Evolutionary conservation across 345 rosid species (phyloP), one percentile per base, ranked within the genome.

Genomic region (Gossypium herbaceum): DNA sequence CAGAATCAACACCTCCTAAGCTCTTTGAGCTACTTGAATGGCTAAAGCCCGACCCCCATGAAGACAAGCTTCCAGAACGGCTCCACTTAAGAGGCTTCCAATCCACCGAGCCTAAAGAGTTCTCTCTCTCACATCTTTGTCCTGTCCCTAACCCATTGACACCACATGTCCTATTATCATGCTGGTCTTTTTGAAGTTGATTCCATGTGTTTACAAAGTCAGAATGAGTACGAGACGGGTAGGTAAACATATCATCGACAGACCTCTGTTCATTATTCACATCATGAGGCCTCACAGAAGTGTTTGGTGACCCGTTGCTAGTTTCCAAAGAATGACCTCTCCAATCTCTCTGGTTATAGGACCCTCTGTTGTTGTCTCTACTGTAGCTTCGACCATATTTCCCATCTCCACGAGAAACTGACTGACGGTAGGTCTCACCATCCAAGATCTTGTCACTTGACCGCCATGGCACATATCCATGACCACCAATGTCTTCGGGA

Each of bases 1-100:
- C 66, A 25, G 92, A 90, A 78, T 90, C 93, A 57, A 77, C 87
- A 54, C 81, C 89, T 19, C 59, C 59, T 79, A 87, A 39, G 79
- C 94, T 89, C 85, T 92, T 96, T 7, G 59, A 55, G 59, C 59
- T n/a, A 55, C 24, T 19, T 19, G 59, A 55, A 55, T 55, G 22
- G 59, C 59, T 90, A 75, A 83, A 86, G 81, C 97, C 91, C 10
- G 94, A 90, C 61, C 93, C 97, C 61, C 93, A 87, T 59, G 98
- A 92, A 52, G 94, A 85, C 80, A 92, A 81, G 75, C 92, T 89
- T 77, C 93, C 97, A 51, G 97, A 84, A 44, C 91, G 86, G 22
- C 85, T 79, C 98, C 98, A 93, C 80, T 83, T 84, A 12, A 88
- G 84, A 78, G 87, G 87, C 75, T 89, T 92, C 91, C 94, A 88